These are phyloP conservation scores for Papiliotrema laurentii DNA, from an alignment of 1,284 basidiomycete species.

Conservation along the genomic window DNA sequence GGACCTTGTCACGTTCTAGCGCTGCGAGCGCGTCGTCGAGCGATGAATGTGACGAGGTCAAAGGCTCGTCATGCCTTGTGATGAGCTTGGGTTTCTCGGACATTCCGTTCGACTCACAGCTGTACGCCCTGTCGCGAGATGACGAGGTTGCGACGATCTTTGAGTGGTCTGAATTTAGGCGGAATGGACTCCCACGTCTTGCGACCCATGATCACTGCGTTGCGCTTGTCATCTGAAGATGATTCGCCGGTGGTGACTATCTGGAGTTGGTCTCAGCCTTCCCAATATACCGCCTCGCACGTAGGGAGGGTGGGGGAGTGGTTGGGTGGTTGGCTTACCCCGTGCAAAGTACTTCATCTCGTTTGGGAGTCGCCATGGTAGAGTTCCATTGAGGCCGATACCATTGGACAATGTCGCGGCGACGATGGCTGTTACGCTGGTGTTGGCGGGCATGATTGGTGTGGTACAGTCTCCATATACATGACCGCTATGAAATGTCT, in stretches of 20 bases:
- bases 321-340: slow-evolving; percentile 36
- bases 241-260: slow-evolving; percentile 42
- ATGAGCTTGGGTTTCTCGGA: slow-evolving; percentile 1
- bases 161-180: slow-evolving; percentile 75
- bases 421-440: slow-evolving; percentile 75
- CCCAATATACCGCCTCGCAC: too few species aligned
- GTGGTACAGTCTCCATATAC: too few species aligned
- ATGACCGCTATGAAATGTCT: too few species aligned
- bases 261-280: too few species aligned
- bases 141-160: slow-evolving; percentile 73
- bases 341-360: slow-evolving; percentile 93
- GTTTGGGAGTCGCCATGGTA: slow-evolving; percentile 85
- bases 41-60: slow-evolving; percentile 28
- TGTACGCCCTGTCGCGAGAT: slow-evolving; percentile 64
- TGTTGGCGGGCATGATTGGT: too few species aligned
- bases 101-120: slow-evolving; percentile 54
- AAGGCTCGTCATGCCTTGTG: slow-evolving; percentile 1
- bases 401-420: slow-evolving; percentile 84
- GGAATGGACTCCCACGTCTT: slow-evolving; percentile 99
- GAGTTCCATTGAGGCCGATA: slow-evolving; percentile 67
- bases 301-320: not conserved
- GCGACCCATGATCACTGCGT: slow-evolving; percentile 91
- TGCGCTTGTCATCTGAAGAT: slow-evolving; percentile 46
- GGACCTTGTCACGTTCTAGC: slow-evolving; percentile 12
- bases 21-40: slow-evolving; percentile 37